Base-by-base conservation (phyloP, 345 rosid species). In the Noccaea caerulescens region DNA sequence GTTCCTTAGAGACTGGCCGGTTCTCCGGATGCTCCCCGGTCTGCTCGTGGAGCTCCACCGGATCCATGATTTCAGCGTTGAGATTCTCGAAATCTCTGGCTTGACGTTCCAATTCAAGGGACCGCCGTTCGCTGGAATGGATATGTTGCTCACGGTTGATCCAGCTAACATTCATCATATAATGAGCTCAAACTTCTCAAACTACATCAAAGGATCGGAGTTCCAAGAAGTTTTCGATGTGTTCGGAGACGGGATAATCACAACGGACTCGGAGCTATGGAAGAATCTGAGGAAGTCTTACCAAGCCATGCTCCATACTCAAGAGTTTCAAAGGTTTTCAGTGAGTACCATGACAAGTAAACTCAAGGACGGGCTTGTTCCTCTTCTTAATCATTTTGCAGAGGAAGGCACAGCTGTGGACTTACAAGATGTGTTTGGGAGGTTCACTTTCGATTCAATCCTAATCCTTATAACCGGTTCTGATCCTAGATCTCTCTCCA, bases 401-500 rank as follows among this genome's bases (percentile, higher is more conserved):
- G 30, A 57, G 4, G 44, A 57, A 36, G 25, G 30, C 13, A 57
- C 27, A 2, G 60, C 18, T 12, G 18, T 85, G 1, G 85, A 87
- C 67, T 56, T 87, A 38, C 89, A 87, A 71, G 88, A 87, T n/a
- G 76, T 83, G 27, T 63, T 87, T 34, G 76, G 71, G 7, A 68
- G 92, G 52, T 87, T 87, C 66, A 80, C 84, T 0, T 85, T 87
- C 50, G 88, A 87, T 52, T 82, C 50, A 10, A 78, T 82, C 23
- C 62, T 87, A 34, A 58, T 42, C 41, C 73, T 82, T 75, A 74
- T 86, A 0, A 83, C 84, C 58, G 87, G 89, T 2, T 39, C 80
- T 7, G 92, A 85, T 61, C 86, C 84, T 0, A 81, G 68, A 7
- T 82, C 36, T 50, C 47, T 65, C 47, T 65, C 83, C 70, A 72